Evolutionary conservation across 2,329 filamentous ascomycete species (phyloP).

Genomic region (Ophiosphaerella korrae): DNA sequence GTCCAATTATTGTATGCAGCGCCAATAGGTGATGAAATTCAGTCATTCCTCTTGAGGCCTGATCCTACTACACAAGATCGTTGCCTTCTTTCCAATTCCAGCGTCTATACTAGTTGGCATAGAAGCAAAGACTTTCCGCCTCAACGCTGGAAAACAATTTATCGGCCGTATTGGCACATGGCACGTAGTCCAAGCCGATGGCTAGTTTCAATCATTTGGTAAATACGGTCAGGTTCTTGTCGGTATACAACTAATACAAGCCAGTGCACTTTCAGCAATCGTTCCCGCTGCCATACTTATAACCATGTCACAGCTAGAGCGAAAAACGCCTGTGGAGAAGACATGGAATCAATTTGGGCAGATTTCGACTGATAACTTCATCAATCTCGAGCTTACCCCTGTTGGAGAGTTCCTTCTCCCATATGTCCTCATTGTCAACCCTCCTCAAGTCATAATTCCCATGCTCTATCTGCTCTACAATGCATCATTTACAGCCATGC

Average conservation of each 20-base stretch:
- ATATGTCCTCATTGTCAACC: slow-evolving; percentile 50
- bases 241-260: no score
- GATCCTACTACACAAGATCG: slow-evolving; percentile 23
- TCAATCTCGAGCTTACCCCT: background rate
- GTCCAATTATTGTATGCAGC: slow-evolving; percentile 60
- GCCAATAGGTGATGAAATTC: slow-evolving; percentile 36
- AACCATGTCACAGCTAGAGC: no score
- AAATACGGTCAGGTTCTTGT: background rate
- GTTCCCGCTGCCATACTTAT: no score
- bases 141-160: slow-evolving; percentile 3
- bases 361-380: background rate
- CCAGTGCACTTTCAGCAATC: no score
- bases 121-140: background rate
- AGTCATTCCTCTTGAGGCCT: slow-evolving; percentile 26
- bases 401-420: slow-evolving; percentile 5
- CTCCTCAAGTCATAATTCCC: slow-evolving; percentile 54
- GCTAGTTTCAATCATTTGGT: slow-evolving; percentile 9
- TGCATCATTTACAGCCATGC: slow-evolving; percentile 53
- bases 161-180: slow-evolving; percentile 5
- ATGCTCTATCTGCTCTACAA: slow-evolving; percentile 55
- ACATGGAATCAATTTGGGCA: background rate
- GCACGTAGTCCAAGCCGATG: slow-evolving; percentile 10
- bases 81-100: slow-evolving; percentile 6
- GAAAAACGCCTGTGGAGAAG: background rate
- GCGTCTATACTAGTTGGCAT: slow-evolving; percentile 5